Conservation (phyloP, 1,284 basidiomycete species). For the Apiotrichum siamense region DNA sequence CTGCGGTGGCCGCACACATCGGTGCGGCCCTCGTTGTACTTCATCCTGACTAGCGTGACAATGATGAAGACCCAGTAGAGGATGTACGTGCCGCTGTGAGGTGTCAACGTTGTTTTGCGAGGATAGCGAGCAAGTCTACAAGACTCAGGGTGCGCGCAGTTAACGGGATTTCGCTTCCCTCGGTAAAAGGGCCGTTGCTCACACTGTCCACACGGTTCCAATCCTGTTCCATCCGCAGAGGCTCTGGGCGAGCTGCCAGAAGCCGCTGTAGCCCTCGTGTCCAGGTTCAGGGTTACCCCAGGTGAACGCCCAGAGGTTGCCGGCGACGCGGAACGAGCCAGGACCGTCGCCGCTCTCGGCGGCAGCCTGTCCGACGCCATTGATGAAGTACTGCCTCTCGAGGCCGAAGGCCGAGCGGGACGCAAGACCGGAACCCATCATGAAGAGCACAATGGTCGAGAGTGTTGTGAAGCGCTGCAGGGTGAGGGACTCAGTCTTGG, state of each 20-base stretch:
- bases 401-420: slow-evolving; percentile 64
- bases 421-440: slow-evolving; percentile 83
- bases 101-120: neutral
- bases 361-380: slow-evolving; percentile 59
- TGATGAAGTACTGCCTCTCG: slow-evolving; percentile 60
- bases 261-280: slow-evolving; percentile 49
- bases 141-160: too few species aligned
- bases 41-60: slow-evolving; percentile 57
- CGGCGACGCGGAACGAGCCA: slow-evolving; percentile 67
- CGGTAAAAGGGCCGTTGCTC: slow-evolving; percentile 29
- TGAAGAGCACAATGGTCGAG: slow-evolving; percentile 76
- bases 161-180: too few species aligned
- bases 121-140: too few species aligned
- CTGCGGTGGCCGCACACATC: slow-evolving; percentile 30
- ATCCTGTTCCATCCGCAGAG: slow-evolving; percentile 42
- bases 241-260: slow-evolving; percentile 22
- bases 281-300: slow-evolving; percentile 65
- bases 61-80: slow-evolving; percentile 69
- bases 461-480: slow-evolving; percentile 68
- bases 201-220: slow-evolving; percentile 57
- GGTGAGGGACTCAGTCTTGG: slow-evolving; percentile 35
- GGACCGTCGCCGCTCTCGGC: slow-evolving; percentile 76
- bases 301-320: slow-evolving; percentile 76
- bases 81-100: slow-evolving; percentile 52
- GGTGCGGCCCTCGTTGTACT: slow-evolving; percentile 52